Base-by-base conservation (phyloP, 2,329 filamentous ascomycete genomes). In the Cryoendolithus antarcticus region DNA sequence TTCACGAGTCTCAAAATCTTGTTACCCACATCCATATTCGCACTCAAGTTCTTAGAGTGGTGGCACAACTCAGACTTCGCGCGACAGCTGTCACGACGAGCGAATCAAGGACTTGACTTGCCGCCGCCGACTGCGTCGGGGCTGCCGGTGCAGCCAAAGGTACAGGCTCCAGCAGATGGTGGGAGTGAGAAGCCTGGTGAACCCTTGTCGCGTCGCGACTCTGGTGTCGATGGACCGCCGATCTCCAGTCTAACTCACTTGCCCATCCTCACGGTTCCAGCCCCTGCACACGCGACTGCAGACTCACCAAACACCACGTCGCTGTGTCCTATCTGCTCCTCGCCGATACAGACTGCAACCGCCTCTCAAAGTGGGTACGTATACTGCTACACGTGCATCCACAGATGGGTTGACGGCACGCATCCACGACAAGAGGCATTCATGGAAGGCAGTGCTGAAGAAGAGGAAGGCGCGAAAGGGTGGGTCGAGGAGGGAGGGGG, bases 31-130 rank as follows among this genome's bases (percentile, higher is more conserved):
- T 93, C 86, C 46, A 96, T 98, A 46, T 98, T 98, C 58, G 89
- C 88, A 2, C 73, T 98, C 49, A 98, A 98, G 60, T 98, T 98
- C 56, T 69, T 98, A 41, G 91, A 98, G 64, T 98, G 91, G 91
- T 98, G 91, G 91, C 85, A 98, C 58, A 86, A 89, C 30, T 93
- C 85, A 35, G 91, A 98, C 62, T 98, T 98, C 62, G 91, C 89
- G 28, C 80, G 86, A 45, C 89, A 96, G 61, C 67, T 98, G 35
- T 82, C 82, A 7, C 75, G 79, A 38, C 93, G 93, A 62, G 86
- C 89, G 0, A 77, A 82, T 0, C 88, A 95, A 58, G 81, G 80
- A 29, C 71, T 96, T 34, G 85, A 95, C 43, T 66, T 98, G n/a
- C 91, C 91, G 6, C 86, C 89, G 1, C 91, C 91, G 0, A 70